Conservation (phyloP, 768 basidiomycete genomes). For the Phaffia australis region DNA sequence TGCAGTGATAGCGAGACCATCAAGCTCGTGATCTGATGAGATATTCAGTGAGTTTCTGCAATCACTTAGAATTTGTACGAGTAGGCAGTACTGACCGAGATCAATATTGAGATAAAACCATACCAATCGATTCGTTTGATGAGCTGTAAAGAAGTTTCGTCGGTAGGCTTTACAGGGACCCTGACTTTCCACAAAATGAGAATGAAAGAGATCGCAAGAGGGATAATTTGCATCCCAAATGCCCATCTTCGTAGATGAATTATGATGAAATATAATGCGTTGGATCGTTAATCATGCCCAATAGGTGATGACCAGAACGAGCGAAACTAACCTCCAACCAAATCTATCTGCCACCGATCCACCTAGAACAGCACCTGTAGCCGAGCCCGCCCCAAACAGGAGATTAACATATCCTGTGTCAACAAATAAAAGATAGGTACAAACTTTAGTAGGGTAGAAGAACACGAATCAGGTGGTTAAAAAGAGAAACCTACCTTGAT, state of each 20-base stretch:
- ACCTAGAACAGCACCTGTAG: constrained; percentile 30
- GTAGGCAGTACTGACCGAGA: constrained; percentile 27
- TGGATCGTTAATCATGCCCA: background rate
- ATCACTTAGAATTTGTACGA: too few species aligned
- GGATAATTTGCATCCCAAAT: constrained; percentile 29
- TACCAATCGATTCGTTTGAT: constrained; percentile 33
- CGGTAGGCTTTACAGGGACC: constrained; percentile 26
- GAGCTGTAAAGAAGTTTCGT: constrained; percentile 27
- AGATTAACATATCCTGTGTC: constrained; percentile 29
- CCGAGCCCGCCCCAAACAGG: constrained; percentile 30
- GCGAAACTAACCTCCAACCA: constrained; percentile 33
- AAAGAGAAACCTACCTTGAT: constrained; percentile 27
- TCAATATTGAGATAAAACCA: constrained; percentile 28
- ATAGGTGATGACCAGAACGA: constrained; percentile 1
- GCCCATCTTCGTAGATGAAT: background rate
- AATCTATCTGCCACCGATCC: constrained; percentile 30
- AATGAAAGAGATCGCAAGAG: constrained; percentile 27
- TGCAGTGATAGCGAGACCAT: constrained; percentile 30
- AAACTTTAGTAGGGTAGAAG: background rate
- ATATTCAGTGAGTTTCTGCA: too few species aligned
- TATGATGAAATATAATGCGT: too few species aligned
- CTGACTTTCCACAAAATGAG: constrained; percentile 31
- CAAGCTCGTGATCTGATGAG: constrained; percentile 15
- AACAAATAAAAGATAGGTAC: background rate
- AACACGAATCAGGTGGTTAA: background rate